Base-by-base conservation (phyloP, 495 filamentous ascomycete genomes). In the Lineolata rhizophorae region DNA sequence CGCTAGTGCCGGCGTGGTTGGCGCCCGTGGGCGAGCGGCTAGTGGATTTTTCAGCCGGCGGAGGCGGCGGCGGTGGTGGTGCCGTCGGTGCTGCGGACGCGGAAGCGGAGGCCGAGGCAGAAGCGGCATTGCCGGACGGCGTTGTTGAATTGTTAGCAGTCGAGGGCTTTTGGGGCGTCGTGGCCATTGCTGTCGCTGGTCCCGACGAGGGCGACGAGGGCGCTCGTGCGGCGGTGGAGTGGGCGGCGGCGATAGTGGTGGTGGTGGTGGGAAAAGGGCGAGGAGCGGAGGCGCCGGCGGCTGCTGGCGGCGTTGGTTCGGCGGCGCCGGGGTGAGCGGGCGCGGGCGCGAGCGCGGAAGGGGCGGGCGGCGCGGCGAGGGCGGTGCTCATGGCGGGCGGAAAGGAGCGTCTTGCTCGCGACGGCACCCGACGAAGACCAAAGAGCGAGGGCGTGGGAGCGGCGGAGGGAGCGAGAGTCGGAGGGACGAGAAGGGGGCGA, bases 21-120 rank as follows among this genome's bases (percentile, higher is more conserved):
- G n/a, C n/a, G n/a, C n/a, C n/a, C n/a, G n/a, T n/a, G n/a, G 54
- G 50, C 39, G 34, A 56, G 5, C 44, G 38, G 24, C 37, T 37
- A 17, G 59, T 55, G 36, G 38, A 31, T 35, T 49, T 53, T 37
- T 22, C 43, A 11, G 34, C 29, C 17, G 32, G 35, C 34, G 44
- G 21, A 43, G 49, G 25, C 30, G 35, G 44, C 25, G 43, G 32
- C 20, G 28, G 27, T 17, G 35, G 39, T 29, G 40, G 14, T 10
- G 34, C 29, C 10, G 30, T 17, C 15, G 55, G 49, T 28, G 60
- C 44, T 31, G 32, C 8, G 22, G 12, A 26, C 22, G 22, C 22
- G 12, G 12, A 12, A 26, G 22, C 22, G 8, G 8, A 8, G 12
- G 12, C 8, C 8, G 8, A 26, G 8, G 8, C 12, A 12, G 8